These are phyloP conservation scores for Pterocarpus macrocarpus DNA, from an alignment of 306 rosid species.

Conservation along the genomic window DNA sequence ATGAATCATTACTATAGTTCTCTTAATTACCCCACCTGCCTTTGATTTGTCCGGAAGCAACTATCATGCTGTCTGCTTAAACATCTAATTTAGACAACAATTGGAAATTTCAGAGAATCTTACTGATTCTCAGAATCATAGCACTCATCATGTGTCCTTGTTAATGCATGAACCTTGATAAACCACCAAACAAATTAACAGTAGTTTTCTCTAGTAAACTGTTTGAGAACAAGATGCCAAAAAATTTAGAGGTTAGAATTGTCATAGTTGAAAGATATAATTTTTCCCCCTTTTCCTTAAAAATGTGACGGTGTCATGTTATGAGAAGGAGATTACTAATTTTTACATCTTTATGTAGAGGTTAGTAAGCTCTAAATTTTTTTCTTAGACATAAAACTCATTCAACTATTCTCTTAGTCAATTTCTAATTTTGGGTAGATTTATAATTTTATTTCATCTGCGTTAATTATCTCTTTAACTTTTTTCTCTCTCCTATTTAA, in stretches of 20 bases:
- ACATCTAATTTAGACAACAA: conserved; percentile 3
- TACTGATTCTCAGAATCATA: neutral
- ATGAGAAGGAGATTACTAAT: no score
- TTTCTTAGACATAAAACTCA: no score
- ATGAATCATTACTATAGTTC: neutral
- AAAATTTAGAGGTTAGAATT: neutral
- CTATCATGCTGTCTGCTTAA: neutral
- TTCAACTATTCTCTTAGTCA: no score
- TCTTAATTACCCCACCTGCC: neutral
- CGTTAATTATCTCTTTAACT: no score
- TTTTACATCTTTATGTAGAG: no score
- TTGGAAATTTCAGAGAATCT: conserved; percentile 19
- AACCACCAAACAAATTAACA: conserved; percentile 15
- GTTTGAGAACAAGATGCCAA: neutral
- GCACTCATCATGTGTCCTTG: neutral
- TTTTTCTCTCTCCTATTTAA: no score
- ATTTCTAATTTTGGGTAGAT: no score
- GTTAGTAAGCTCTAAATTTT: no score
- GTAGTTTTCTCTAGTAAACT: neutral
- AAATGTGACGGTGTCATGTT: neutral
- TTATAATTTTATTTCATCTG: no score
- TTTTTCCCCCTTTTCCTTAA: neutral
- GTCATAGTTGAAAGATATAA: neutral
- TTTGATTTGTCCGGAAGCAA: conserved; percentile 9
- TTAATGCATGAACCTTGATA: conserved; percentile 23